Conservation (phyloP, 2,329 filamentous ascomycete genomes). For the Aspergillus pseudotamarii region DNA sequence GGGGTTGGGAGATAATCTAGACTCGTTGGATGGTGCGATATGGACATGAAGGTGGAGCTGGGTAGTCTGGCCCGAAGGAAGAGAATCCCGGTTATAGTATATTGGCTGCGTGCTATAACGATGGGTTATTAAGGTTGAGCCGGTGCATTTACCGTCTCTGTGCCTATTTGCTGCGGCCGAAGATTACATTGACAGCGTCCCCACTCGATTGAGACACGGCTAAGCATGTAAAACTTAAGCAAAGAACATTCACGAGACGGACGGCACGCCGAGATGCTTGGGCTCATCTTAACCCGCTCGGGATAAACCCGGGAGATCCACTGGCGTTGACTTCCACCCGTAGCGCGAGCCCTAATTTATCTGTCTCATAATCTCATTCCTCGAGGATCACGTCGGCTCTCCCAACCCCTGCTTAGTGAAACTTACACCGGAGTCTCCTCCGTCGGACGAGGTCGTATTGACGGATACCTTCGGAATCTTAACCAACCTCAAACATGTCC, state of each 20-base stretch:
- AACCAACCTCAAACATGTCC: background rate
- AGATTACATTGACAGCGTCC: background rate
- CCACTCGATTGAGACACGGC: conserved; percentile 8
- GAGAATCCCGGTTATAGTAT: background rate
- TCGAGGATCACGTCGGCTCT: background rate
- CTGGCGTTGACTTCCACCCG: background rate
- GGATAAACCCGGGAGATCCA: background rate
- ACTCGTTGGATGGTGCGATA: background rate
- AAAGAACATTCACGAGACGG: background rate
- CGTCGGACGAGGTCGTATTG: background rate
- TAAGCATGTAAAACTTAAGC: too few relatives aligned
- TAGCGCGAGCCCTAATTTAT: background rate
- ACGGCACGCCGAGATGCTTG: background rate
- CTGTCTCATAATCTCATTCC: background rate
- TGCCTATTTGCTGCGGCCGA: background rate
- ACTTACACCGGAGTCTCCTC: background rate
- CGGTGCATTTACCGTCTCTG: background rate
- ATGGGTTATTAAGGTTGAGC: background rate
- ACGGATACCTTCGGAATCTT: background rate
- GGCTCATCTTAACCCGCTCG: background rate
- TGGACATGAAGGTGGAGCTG: background rate
- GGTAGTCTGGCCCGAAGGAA: background rate
- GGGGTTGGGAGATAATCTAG: background rate
- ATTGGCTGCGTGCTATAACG: background rate
- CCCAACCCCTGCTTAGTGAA: background rate